These are phyloP conservation scores for Pseudoturritis turrita DNA, from an alignment of 345 rosid genomes.

Conservation along the genomic window DNA sequence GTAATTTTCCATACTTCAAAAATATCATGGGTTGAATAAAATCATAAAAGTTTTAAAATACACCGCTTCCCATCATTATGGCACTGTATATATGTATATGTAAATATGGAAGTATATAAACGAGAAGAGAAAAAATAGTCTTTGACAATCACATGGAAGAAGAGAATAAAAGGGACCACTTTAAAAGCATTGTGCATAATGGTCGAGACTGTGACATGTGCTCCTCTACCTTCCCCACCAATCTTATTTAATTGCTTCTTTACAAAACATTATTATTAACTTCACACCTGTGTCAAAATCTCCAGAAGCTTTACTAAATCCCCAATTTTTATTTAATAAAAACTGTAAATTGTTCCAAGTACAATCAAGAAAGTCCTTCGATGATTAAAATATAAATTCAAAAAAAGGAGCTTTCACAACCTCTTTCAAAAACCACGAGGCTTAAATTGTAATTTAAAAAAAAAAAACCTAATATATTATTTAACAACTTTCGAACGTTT, in stretches of 20 bases:
- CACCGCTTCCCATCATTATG: no score
- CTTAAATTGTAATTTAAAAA: neutral
- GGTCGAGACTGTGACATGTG: slow-evolving; percentile 33
- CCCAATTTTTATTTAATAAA: neutral
- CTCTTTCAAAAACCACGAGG: slow-evolving; percentile 34
- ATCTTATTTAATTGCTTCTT: slow-evolving; percentile 22
- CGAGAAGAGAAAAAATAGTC: neutral
- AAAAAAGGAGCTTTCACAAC: slow-evolving; percentile 25
- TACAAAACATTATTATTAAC: neutral
- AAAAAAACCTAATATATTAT: slow-evolving; percentile 4
- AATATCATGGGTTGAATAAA: no score
- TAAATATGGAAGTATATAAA: no score
- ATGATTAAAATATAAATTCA: neutral
- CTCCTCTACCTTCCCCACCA: slow-evolving; percentile 28
- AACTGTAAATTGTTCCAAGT: neutral
- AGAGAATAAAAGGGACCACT: slow-evolving; percentile 25
- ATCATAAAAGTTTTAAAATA: no score
- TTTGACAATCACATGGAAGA: slow-evolving; percentile 27
- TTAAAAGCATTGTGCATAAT: slow-evolving; percentile 3
- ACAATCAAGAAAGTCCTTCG: slow-evolving; percentile 18
- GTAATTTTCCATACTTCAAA: no score
- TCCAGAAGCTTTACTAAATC: slow-evolving; percentile 4
- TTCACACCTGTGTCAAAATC: neutral
- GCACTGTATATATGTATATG: no score
- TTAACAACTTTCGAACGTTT: neutral